Percentiles rank a stretch among this genome's conserved stretches.
Conservation (phyloP, 345 rosid species). For the Litchi chinensis region DNA sequence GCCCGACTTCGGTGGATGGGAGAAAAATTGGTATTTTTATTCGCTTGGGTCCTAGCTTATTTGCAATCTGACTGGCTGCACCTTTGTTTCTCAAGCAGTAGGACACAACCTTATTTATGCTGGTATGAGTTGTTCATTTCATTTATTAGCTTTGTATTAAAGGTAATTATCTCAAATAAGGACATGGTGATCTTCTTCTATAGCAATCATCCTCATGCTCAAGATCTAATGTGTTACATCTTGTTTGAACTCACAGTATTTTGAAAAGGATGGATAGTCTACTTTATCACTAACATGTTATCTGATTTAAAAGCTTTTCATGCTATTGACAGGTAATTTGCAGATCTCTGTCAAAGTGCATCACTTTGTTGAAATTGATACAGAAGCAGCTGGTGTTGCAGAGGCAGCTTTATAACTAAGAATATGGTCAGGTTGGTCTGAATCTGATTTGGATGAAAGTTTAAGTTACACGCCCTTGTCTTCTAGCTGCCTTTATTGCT, state of each 20-base stretch:
- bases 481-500: neutral
- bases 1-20: neutral
- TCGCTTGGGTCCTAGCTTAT: neutral
- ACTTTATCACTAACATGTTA: neutral
- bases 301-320: neutral
- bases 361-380: neutral
- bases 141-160: neutral
- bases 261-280: neutral
- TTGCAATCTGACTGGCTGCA: neutral
- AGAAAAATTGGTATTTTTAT: neutral
- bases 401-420: neutral
- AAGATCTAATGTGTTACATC: neutral
- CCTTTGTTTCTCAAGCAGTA: neutral
- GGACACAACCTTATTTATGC: neutral
- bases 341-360: neutral
- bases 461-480: neutral
- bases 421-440: neutral
- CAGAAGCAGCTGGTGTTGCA: neutral
- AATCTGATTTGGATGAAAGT: neutral
- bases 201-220: neutral
- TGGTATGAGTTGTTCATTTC: neutral
- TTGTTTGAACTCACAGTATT: neutral
- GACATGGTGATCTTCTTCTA: neutral
- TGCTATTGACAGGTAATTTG: neutral
- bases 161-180: neutral